Evolutionary conservation across 305 asterid genomes (phyloP), one percentile per base, ranked within the genome.

Genomic region (Nicotiana rustica): DNA sequence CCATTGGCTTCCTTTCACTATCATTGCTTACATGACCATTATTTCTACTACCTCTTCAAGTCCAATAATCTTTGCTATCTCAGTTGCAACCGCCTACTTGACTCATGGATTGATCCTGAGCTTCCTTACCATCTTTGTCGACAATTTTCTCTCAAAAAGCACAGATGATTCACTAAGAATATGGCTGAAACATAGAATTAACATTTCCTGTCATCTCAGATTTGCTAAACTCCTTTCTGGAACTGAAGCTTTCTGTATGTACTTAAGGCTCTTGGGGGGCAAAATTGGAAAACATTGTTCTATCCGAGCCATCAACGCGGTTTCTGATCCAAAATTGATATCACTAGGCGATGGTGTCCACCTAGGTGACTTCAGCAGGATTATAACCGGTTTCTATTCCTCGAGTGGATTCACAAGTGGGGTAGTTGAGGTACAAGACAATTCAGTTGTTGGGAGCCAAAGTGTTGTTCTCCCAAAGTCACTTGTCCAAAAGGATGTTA

Each of bases 171-270:
- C 84, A 59, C 87, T 84, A 14, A 84, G 78, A 82, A 88, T 77
- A 59, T 93, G 98, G 98, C 83, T 95, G 21, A 91, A 87, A 49
- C 97, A 92, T 65, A 89, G 95, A 83, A 78, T 91, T 52, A 87
- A 82, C 15, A 85, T 87, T 10, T 88, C 95, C 29, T 93, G 95
- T 71, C 97, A 95, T 87, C 89, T 92, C 56, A 88, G 97, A 86
- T 95, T 93, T 52, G 89, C 98, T 3, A 95, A 93, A 88, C 91
- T 95, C 61, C 96, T 95, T 55, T 95, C 98, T 2, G 98, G 98
- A 67, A 93, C 98, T 2, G 98, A 95, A 89, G 93, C 96, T 62
- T 95, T 93, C 71, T 91, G 98, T 84, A 88, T 90, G 44, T 93
- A 95, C 86, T 76, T 95, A 68, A 87, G 98, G 85, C 89, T 91